phyloP scores from a whole-genome alignment of 371 early-diverging fungal genomes.

The Coemansia sp. region DNA sequence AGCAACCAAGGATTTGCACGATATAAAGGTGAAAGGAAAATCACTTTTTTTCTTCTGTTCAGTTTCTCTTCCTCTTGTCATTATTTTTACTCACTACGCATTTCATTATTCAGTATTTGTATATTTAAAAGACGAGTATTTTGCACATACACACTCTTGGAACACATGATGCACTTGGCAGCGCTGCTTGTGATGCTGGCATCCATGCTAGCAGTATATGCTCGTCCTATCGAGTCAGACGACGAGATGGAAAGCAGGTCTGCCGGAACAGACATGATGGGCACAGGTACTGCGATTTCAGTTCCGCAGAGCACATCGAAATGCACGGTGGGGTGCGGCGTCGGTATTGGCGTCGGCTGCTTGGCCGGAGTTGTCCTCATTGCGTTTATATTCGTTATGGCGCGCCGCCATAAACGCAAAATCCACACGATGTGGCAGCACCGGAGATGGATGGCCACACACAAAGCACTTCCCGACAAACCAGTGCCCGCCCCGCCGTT shows the following conservation, averaged over 20 bases:
- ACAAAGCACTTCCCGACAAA: conserved; percentile 46
- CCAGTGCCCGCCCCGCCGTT: conserved; percentile 40
- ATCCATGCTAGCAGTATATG: background rate
- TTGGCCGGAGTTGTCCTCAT: conserved; percentile 25
- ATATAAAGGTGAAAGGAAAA: background rate
- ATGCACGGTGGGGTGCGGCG: conserved; percentile 41
- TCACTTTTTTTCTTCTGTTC: background rate
- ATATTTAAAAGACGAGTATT: background rate
- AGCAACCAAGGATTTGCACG: background rate
- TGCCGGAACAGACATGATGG: conserved; percentile 3
- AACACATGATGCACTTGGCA: background rate
- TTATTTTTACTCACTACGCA: background rate
- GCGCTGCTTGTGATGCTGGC: background rate
- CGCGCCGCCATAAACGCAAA: conserved; percentile 40
- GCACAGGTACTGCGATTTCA: background rate
- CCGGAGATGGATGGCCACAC: conserved; percentile 35
- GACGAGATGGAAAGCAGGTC: background rate
- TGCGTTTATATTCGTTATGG: conserved; percentile 32
- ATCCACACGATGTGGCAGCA: conserved; percentile 30
- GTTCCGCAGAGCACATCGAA: conserved; percentile 17
- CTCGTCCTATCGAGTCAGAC: background rate
- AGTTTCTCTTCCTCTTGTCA: background rate
- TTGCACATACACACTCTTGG: background rate
- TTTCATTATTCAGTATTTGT: background rate
- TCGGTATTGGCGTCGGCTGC: conserved; percentile 45